These are phyloP conservation scores for Phialophora verrucosa DNA, from an alignment of 2,329 filamentous ascomycete species.

Conservation along the genomic window DNA sequence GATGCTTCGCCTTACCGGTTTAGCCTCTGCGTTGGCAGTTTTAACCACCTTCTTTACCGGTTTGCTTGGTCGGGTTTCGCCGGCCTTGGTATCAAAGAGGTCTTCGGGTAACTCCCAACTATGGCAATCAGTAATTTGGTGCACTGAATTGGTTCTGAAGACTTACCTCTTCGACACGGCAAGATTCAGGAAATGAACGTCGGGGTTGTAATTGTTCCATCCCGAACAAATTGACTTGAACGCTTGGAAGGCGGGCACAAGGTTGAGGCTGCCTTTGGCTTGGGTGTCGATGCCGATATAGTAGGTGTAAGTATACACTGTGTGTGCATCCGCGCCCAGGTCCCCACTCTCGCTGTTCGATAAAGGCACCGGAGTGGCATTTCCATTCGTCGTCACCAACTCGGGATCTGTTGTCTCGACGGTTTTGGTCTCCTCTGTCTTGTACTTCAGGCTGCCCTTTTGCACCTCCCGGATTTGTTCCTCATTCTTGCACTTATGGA, in stretches of 20 bases:
- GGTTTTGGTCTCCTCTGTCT: slow-evolving; percentile 59
- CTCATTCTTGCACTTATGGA: slow-evolving; percentile 70
- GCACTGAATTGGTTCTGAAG: neutral
- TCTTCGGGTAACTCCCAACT: slow-evolving; percentile 90
- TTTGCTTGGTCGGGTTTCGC: slow-evolving; percentile 72
- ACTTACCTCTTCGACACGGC: slow-evolving; percentile 85
- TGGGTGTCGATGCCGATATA: slow-evolving; percentile 73
- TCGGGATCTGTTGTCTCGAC: slow-evolving; percentile 58
- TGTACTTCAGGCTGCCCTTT: slow-evolving; percentile 66
- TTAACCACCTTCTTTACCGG: slow-evolving; percentile 58
- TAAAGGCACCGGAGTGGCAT: slow-evolving; percentile 46
- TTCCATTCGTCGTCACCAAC: slow-evolving; percentile 56
- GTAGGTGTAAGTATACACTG: slow-evolving; percentile 86
- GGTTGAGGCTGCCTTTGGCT: slow-evolving; percentile 57
- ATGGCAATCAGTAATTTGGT: slow-evolving; percentile 28
- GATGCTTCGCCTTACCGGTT: slow-evolving; percentile 30
- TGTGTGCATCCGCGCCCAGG: slow-evolving; percentile 52
- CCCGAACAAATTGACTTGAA: slow-evolving; percentile 83
- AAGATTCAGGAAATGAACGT: slow-evolving; percentile 79
- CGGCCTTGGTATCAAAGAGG: slow-evolving; percentile 71
- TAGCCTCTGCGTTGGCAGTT: slow-evolving; percentile 22
- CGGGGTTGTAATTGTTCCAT: slow-evolving; percentile 75
- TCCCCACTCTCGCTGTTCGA: slow-evolving; percentile 49
- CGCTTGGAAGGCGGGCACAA: slow-evolving; percentile 76
- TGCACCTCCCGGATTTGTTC: slow-evolving; percentile 67